phyloP scores from a whole-genome alignment of 805 yeast species.

The Candida endomychidarum region DNA sequence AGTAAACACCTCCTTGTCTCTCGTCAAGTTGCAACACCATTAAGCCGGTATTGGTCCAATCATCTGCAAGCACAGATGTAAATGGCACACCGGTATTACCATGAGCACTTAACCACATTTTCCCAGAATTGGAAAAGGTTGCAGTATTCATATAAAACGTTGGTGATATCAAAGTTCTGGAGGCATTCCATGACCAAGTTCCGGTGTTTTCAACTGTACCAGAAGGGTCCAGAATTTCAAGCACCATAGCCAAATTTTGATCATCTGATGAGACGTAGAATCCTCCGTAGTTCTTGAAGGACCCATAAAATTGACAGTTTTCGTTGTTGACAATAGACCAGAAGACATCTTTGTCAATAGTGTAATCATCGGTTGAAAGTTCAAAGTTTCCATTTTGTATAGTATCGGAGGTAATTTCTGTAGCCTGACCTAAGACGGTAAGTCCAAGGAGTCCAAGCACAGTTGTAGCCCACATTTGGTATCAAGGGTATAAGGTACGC shows the following conservation, averaged over 20 bases:
- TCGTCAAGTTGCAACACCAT: constrained; percentile 17
- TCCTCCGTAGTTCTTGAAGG: constrained; percentile 16
- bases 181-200: constrained; percentile 23
- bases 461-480: too few species aligned
- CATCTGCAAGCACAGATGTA: constrained; percentile 15
- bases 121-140: constrained; percentile 24
- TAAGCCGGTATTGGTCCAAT: constrained; percentile 21
- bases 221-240: constrained; percentile 7
- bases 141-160: constrained; percentile 18
- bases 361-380: constrained; percentile 22
- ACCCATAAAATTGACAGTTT: constrained; percentile 14
- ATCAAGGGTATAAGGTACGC: too few species aligned
- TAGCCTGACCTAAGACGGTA: too few species aligned
- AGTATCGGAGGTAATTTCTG: constrained; percentile 17
- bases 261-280: constrained; percentile 8
- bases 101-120: constrained; percentile 23
- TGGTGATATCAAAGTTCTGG: constrained; percentile 18
- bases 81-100: constrained; percentile 19
- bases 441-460: too few species aligned
- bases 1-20: constrained; percentile 15
- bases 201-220: constrained; percentile 19
- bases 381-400: constrained; percentile 19
- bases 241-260: neutral
- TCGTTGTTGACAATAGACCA: constrained; percentile 20
- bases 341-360: constrained; percentile 14